phyloP scores from a whole-genome alignment of 352 stramenopile species.

The Globisporangium carolinianum region DNA sequence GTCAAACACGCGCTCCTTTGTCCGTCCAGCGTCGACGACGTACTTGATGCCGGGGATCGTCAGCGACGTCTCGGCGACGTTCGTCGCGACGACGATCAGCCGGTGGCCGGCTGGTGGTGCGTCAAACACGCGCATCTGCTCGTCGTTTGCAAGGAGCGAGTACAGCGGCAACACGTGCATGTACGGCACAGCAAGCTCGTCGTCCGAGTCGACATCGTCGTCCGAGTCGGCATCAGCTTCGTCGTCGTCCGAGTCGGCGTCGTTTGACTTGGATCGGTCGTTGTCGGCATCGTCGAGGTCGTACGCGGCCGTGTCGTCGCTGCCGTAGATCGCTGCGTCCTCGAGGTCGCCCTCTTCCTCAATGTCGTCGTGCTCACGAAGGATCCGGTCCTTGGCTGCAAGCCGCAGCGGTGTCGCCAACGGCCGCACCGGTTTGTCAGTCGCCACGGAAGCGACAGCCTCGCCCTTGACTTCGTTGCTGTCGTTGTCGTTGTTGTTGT shows the following conservation, averaged over 20 bases:
- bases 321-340: slow-evolving; percentile 53
- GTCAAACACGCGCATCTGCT: slow-evolving; percentile 91
- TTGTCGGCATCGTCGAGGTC: slow-evolving; percentile 34
- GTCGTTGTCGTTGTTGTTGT: slow-evolving; percentile 7
- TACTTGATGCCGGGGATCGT: slow-evolving; percentile 95
- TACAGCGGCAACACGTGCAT: slow-evolving; percentile 95
- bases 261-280: background rate
- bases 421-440: slow-evolving; percentile 7
- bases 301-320: slow-evolving; percentile 35
- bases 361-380: slow-evolving; percentile 76
- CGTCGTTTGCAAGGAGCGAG: slow-evolving; percentile 93
- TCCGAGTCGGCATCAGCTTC: slow-evolving; percentile 18
- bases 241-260: slow-evolving; percentile 68
- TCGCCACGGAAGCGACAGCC: background rate
- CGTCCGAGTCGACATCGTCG: slow-evolving; percentile 75
- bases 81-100: slow-evolving; percentile 96
- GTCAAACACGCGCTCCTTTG: slow-evolving; percentile 96
- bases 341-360: slow-evolving; percentile 76
- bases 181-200: slow-evolving; percentile 55
- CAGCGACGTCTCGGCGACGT: slow-evolving; percentile 97
- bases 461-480: background rate
- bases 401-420: background rate
- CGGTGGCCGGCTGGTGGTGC: slow-evolving; percentile 84
- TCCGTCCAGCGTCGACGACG: slow-evolving; percentile 95
- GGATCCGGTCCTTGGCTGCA: slow-evolving; percentile 33